Base-by-base conservation (phyloP, 306 rosid genomes). In the Canavalia ensiformis region DNA sequence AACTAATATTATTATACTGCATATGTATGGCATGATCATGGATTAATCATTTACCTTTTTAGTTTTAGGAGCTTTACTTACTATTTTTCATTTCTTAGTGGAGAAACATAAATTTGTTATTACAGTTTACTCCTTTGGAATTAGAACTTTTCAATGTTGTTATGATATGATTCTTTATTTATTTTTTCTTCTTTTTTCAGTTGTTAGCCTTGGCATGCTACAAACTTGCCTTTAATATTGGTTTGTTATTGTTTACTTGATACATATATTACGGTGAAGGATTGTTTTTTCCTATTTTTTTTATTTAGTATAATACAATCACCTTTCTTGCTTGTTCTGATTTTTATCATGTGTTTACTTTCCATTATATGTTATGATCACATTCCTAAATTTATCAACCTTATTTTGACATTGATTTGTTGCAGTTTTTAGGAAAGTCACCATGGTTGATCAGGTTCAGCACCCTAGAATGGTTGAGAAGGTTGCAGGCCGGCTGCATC, bases 391-490 rank as follows among this genome's bases (percentile, higher is more conserved):
- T 56, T 37, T 34, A 65, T 76, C 52, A 45, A 33, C 55, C 28
- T 29, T 81, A 8, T 42, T 37, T 25, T 75, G 56, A 79, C 62
- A 75, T 75, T 63, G 33, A 28, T 4, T 76, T 13, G 18, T 57
- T 77, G 12, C 59, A 65, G 64, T 66, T 11, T 68, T 59, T 75
- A 72, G 85, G 62, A 67, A 44, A 80, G 80, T 59, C 81, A 87
- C 55, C 60, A 87, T 87, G 89, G 79, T 77, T 67, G 81, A 87
- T 76, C 85, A 83, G 65, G 60, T 83, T 83, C 81, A 80, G 45
- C 80, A 63, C 49, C 83, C 87, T 8, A 50, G 70, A 39, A 30
- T 83, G 50, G 29, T 58, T 0, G 68, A 77, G 64, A 83, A 83
- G 82, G 83, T 80, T 67, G 83, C 84, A 35, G 8, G 75, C 62